Conservation (phyloP, 2,329 filamentous ascomycete genomes). For the Zymoseptoria crescenta region DNA sequence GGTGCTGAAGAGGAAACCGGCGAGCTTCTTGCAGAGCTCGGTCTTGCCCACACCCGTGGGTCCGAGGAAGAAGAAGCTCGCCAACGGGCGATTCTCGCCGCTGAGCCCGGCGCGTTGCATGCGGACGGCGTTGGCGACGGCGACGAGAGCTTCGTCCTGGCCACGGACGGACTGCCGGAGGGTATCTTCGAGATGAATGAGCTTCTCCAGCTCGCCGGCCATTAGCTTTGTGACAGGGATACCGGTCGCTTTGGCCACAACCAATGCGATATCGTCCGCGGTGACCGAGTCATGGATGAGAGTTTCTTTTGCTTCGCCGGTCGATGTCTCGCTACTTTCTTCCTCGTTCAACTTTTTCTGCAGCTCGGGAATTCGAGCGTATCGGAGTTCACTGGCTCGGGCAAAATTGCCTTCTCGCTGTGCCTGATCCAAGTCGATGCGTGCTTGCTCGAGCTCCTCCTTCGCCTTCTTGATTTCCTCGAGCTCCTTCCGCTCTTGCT, state of each 20-base stretch:
- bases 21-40: constrained; percentile 93
- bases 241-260: constrained; percentile 84
- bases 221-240: constrained; percentile 91
- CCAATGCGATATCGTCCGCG: constrained; percentile 83
- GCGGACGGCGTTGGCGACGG: constrained; percentile 85
- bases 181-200: constrained; percentile 91
- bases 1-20: constrained; percentile 85
- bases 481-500: constrained; percentile 79
- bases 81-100: constrained; percentile 82
- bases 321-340: constrained; percentile 41
- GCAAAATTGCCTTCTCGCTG: constrained; percentile 83
- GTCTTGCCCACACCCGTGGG: constrained; percentile 97
- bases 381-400: constrained; percentile 82
- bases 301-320: constrained; percentile 36
- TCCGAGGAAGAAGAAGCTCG: constrained; percentile 95
- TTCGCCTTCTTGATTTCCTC: constrained; percentile 81
- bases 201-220: constrained; percentile 85
- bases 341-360: constrained; percentile 76
- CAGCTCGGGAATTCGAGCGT: constrained; percentile 74
- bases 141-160: constrained; percentile 86
- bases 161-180: constrained; percentile 77
- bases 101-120: constrained; percentile 89
- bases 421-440: constrained; percentile 77
- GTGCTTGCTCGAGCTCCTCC: constrained; percentile 77
- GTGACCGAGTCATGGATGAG: constrained; percentile 93